phyloP scores from a whole-genome alignment of 805 yeast genomes.

The Candida tibetensis region DNA sequence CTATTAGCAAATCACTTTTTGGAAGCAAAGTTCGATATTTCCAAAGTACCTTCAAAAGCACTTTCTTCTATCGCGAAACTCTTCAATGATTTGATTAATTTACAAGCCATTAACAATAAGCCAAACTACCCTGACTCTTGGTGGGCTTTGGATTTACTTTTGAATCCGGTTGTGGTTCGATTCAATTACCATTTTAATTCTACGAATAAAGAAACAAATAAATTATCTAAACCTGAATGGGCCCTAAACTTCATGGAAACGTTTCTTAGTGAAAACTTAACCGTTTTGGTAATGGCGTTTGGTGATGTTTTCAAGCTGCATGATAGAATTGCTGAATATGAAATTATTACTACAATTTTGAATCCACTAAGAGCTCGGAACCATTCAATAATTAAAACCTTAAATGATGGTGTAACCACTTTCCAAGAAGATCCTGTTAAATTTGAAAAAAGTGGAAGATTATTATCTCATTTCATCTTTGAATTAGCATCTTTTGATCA shows the following conservation, averaged over 20 bases:
- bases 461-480: slow-evolving; percentile 55
- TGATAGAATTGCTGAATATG: slow-evolving; percentile 32
- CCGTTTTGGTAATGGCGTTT: slow-evolving; percentile 39
- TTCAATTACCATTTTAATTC: slow-evolving; percentile 62
- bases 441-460: slow-evolving; percentile 40
- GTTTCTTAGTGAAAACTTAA: slow-evolving; percentile 39
- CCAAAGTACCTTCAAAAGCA: slow-evolving; percentile 1
- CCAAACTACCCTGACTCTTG: slow-evolving; percentile 37
- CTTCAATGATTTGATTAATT: slow-evolving; percentile 17
- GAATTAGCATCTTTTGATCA: slow-evolving; percentile 61
- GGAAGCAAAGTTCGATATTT: slow-evolving; percentile 5
- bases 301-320: slow-evolving; percentile 27
- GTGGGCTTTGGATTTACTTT: slow-evolving; percentile 51
- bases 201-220: slow-evolving; percentile 53
- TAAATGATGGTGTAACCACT: slow-evolving; percentile 23
- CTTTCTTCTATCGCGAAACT: background rate
- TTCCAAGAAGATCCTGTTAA: slow-evolving; percentile 13
- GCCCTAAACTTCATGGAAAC: slow-evolving; percentile 50
- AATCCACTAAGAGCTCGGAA: slow-evolving; percentile 48
- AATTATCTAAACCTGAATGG: slow-evolving; percentile 72
- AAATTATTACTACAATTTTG: slow-evolving; percentile 45
- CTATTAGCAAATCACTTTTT: background rate
- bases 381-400: slow-evolving; percentile 16
- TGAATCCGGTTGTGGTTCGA: slow-evolving; percentile 45
- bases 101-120: slow-evolving; percentile 29